These are phyloP conservation scores for Craterostigma plantagineum DNA, from an alignment of 257 asterid genomes.

Conservation along the genomic window DNA sequence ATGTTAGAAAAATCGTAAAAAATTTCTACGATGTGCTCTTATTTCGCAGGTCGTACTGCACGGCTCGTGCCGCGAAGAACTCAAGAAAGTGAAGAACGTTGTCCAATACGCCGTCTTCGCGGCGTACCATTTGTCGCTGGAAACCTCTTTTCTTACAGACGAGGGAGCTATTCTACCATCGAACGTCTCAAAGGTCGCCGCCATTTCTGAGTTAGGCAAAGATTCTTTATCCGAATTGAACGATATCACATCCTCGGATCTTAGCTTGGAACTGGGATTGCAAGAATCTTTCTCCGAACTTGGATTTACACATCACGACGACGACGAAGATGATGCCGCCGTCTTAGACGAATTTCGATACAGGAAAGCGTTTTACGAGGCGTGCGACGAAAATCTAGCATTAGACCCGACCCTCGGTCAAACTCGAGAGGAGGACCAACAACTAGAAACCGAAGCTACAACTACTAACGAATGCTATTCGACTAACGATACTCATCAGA, in stretches of 20 bases:
- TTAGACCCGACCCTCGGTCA: too few species aligned
- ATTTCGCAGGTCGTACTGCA: constrained; percentile 55
- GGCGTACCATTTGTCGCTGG: constrained; percentile 79
- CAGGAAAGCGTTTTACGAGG: constrained; percentile 23
- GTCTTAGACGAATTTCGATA: constrained; percentile 19
- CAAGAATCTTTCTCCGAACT: constrained; percentile 33
- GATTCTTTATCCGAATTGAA: constrained; percentile 12
- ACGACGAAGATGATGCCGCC: too few species aligned
- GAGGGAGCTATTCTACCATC: constrained; percentile 90
- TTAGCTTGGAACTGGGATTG: constrained; percentile 30
- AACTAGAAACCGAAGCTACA: too few species aligned
- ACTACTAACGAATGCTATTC: constrained; percentile 26
- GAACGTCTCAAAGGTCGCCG: constrained; percentile 14
- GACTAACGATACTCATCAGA: constrained; percentile 38
- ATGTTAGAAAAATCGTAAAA: not conserved
- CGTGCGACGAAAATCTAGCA: constrained; percentile 20
- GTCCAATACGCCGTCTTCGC: constrained; percentile 80
- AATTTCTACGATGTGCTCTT: constrained; percentile 2
- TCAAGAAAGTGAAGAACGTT: constrained; percentile 70
- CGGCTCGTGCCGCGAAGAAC: constrained; percentile 63
- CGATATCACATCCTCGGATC: constrained; percentile 18
- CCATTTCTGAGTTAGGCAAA: constrained; percentile 11
- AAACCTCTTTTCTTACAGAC: constrained; percentile 84
- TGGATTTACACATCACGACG: constrained; percentile 11
- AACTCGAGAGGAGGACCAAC: too few species aligned